Percentiles rank a stretch among this genome's conserved stretches.
These are phyloP conservation scores for Carex sylvatica DNA, from an alignment of 202 grass and related monocot species.

Conservation along the genomic window DNA sequence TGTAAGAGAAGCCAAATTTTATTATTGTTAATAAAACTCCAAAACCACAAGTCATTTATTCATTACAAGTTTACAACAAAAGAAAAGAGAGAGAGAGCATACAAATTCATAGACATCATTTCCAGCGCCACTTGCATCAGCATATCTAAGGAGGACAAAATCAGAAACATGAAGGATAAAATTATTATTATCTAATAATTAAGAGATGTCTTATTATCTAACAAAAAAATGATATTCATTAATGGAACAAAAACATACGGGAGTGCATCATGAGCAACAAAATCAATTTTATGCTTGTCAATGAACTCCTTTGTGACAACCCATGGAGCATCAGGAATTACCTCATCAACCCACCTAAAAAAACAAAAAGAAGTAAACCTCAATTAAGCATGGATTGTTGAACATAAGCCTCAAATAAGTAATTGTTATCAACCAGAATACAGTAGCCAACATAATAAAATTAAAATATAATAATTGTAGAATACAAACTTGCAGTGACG, in stretches of 20 bases:
- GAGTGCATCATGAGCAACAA: conserved; percentile 83
- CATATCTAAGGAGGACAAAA: conserved; percentile 50
- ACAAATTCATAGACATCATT: conserved; percentile 96
- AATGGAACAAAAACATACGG: conserved; percentile 51
- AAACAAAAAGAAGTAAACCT: conserved; percentile 9
- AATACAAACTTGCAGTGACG: conserved; percentile 87
- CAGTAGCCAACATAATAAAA: not conserved
- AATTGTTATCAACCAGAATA: not conserved
- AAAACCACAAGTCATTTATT: not conserved
- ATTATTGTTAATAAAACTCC: conserved; percentile 18
- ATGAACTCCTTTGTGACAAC: conserved; percentile 90
- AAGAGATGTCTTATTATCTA: not conserved
- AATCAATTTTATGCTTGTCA: conserved; percentile 84
- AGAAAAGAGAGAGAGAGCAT: conserved; percentile 21
- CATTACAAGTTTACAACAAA: not conserved
- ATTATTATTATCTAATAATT: not conserved
- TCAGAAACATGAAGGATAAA: not conserved
- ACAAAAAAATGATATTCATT: not conserved
- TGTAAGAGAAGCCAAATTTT: conserved; percentile 24
- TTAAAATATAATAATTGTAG: not conserved
- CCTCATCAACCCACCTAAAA: conserved; percentile 95
- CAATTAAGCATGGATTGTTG: not conserved
- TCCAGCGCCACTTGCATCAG: conserved; percentile 74
- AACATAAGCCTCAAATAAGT: not conserved
- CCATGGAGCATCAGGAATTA: conserved; percentile 98